Base-by-base conservation (phyloP, 2,329 filamentous ascomycete genomes). In the Pseudomassariella vexata region DNA sequence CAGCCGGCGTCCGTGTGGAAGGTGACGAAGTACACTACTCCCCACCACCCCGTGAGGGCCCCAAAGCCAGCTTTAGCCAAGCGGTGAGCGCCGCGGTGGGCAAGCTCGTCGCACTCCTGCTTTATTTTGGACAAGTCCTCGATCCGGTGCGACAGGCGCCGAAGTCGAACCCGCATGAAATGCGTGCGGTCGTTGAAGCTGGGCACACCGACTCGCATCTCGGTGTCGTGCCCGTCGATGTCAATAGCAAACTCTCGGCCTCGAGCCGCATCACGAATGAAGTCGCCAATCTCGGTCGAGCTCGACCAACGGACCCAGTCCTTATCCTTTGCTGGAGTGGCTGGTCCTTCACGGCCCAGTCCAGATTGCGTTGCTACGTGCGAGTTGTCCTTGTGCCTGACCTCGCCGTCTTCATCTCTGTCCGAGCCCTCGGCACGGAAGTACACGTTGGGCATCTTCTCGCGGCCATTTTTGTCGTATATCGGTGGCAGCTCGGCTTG, bases 181-280 rank as follows among this genome's bases (percentile, higher is more conserved):
- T 90, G 82, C 0, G 89, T 95, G n/a, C 89, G 71, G 53, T 95
- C 88, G 39, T 80, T 77, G 69, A 95, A 95, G 28, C 81, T 87
- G 0, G 89, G 89, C 8, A 95, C 88, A 1, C 77, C 79, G 6
- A 95, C 81, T 11, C 78, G 73, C 44, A 95, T 81, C 45, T 87
- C 77, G 10, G 60, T 44, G 9, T 55, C 42, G 35, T 66, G 62
- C 0, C 85, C 85, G 52, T 94, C 83, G 35, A 95, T 85, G 32
- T 82, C 76, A 25, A 95, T 79, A 3, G 82, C 78, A 51, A 95
- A 95, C 51, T 94, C 86, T 34, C 85, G 78, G 0, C 85, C 85
- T 3, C 85, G 70, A 1, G 88, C 85, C 0, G 89, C 88, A 52
- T 95, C 89, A 7, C 87, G 79, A 43, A 95, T 92, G 51, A 95